Evolutionary conservation across 768 basidiomycete genomes (phyloP).

Genomic region (Termitomyces sp.): DNA sequence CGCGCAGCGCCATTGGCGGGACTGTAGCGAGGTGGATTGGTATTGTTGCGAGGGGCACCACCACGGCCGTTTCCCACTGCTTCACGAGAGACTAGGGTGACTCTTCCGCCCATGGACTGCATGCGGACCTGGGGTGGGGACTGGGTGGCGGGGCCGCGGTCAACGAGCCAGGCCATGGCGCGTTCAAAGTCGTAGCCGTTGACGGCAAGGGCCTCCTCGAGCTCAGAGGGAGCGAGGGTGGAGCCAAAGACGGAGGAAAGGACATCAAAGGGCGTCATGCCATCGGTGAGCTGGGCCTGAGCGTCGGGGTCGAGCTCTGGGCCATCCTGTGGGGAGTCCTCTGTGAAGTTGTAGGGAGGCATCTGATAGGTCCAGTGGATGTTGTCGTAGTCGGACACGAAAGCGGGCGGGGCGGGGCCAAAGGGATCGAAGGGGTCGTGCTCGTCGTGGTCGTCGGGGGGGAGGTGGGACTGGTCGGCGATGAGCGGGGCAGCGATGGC

Average conservation of each 20-base stretch:
- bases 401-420: constrained; percentile 50
- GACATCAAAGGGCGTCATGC: constrained; percentile 98
- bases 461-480: constrained; percentile 60
- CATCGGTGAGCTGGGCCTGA: constrained; percentile 62
- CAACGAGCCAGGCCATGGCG: constrained; percentile 93
- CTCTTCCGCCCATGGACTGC: constrained; percentile 64
- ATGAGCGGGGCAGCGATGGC: constrained; percentile 90
- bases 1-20: constrained; percentile 41
- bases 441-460: constrained; percentile 59
- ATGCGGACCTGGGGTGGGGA: constrained; percentile 46
- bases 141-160: constrained; percentile 53
- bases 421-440: constrained; percentile 87
- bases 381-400: constrained; percentile 60
- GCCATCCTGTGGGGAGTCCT: constrained; percentile 21
- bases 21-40: constrained; percentile 37
- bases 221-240: constrained; percentile 82
- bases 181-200: constrained; percentile 95
- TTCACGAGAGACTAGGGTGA: constrained; percentile 65
- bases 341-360: constrained; percentile 22
- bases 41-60: constrained; percentile 28
- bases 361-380: constrained; percentile 21
- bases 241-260: constrained; percentile 92
- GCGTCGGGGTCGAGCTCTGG: constrained; percentile 47
- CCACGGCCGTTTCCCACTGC: constrained; percentile 40
- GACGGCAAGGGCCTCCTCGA: constrained; percentile 87